Evolutionary conservation across 208 protist genomes (phyloP).

Genomic region (Crithidia fasciculata): DNA sequence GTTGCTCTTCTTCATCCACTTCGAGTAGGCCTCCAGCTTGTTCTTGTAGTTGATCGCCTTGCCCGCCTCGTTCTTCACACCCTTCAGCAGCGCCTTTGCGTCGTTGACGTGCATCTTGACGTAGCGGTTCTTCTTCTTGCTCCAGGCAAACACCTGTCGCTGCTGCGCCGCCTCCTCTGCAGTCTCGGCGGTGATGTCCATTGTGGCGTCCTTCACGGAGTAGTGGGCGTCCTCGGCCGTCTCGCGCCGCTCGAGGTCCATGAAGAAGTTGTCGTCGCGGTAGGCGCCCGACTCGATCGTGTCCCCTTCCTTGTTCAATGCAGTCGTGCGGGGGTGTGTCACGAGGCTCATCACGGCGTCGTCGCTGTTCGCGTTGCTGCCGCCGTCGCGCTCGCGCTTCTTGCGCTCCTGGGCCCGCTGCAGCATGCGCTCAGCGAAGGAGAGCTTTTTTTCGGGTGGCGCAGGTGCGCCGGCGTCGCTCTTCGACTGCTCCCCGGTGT

Average conservation of each 20-base stretch:
- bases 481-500: background rate
- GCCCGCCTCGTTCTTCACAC: conserved; percentile 92
- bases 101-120: conserved; percentile 91
- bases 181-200: conserved; percentile 89
- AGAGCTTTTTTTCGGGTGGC: conserved; percentile 49
- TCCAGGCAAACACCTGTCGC: conserved; percentile 91
- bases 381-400: conserved; percentile 59
- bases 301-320: conserved; percentile 21
- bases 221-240: conserved; percentile 85
- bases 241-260: conserved; percentile 61
- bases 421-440: conserved; percentile 81
- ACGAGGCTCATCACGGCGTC: conserved; percentile 39
- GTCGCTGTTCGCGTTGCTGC: conserved; percentile 18
- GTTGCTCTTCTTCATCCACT: conserved; percentile 93
- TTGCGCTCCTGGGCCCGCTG: conserved; percentile 84
- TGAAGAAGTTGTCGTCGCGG: conserved; percentile 84
- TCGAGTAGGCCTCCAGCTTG: conserved; percentile 87
- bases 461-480: conserved; percentile 4
- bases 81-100: conserved; percentile 87
- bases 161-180: conserved; percentile 84
- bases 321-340: conserved; percentile 19
- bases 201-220: conserved; percentile 88
- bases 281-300: conserved; percentile 58
- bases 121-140: conserved; percentile 94
- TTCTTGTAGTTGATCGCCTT: conserved; percentile 93